A percentile compares a stretch with the other conserved stretches of the same genome.
Evolutionary conservation across 2,329 filamentous ascomycete genomes (phyloP).

Genomic region (Anisogramma anomala): DNA sequence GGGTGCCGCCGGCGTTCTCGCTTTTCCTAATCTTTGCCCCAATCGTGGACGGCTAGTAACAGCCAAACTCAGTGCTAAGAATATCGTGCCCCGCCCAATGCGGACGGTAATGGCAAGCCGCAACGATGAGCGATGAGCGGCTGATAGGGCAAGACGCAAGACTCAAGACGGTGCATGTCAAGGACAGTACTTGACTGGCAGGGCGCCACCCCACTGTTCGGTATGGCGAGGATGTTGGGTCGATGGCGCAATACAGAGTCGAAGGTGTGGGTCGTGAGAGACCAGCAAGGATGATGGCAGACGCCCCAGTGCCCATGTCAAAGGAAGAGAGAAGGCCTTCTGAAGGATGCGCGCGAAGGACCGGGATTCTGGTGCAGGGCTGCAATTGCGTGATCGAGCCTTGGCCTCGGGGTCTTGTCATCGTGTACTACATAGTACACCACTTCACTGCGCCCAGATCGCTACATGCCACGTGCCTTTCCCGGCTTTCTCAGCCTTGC

Average conservation of each 20-base stretch:
- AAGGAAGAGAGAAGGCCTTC: slow-evolving; percentile 9
- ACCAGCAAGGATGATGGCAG: no score
- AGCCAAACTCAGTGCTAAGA: no score
- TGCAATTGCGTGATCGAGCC: slow-evolving; percentile 7
- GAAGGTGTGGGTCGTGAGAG: no score
- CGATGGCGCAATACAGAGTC: slow-evolving; percentile 15
- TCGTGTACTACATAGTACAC: no score
- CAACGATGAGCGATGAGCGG: not conserved
- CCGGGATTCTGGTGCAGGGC: slow-evolving; percentile 3
- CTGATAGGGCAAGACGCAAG: slow-evolving; percentile 6
- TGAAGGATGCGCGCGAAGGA: not conserved
- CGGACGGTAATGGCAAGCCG: slow-evolving; percentile 1
- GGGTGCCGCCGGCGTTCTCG: slow-evolving; percentile 8
- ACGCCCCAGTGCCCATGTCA: no score
- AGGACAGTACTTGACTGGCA: no score
- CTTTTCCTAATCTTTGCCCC: no score
- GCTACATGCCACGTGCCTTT: no score
- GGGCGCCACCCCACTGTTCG: not conserved
- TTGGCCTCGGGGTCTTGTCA: not conserved
- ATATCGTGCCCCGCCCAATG: slow-evolving; percentile 6
- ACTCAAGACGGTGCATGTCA: no score
- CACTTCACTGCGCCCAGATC: no score
- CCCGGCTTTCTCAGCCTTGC: no score
- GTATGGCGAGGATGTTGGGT: slow-evolving; percentile 12
- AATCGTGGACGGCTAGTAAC: no score